Evolutionary conservation across 495 filamentous ascomycete species (phyloP), one percentile per base, ranked within the genome.

Genomic region (Penicillium goetzii): DNA sequence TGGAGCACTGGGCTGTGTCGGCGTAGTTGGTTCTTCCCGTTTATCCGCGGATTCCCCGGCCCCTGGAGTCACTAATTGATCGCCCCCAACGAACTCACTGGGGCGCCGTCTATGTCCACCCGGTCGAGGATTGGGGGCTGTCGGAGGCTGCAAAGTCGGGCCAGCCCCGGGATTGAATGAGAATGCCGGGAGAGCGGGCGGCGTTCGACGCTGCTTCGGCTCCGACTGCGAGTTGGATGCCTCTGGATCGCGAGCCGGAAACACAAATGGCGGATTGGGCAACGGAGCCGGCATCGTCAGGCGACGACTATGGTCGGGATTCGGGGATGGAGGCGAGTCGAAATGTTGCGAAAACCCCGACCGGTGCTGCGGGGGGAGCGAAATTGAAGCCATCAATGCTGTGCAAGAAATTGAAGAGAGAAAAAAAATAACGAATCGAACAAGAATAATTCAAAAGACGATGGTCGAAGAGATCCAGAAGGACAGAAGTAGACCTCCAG

Each of bases 11-110:
- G 54, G 78, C 73, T 56, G 86, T 78, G 80, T 76, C 64, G 83
- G 78, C 28, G 51, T 51, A 7, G 67, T 58, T 32, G 81, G 74
- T 54, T 83, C 84, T 26, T 89, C 88, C 26, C 78, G 81, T 63
- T 87, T 89, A 12, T 90, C 90, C 60, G 84, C 89, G 11, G 84
- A 76, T 71, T 86, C 88, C 72, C 86, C 74, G 34, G 87, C 70
- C 4, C 80, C 82, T 38, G 86, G 81, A 43, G 84, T 81, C 38
- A 82, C 74, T 47, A 84, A 83, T 25, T 86, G 86, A 67, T 90
- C 90, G 26, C 86, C 89, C 28, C 90, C 91, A 49, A 94, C 87
- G 67, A 92, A 90, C 75, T 93, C 91, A 71, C 90, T 93, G 8
- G 83, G 87, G 47, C 88, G 88, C 63, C 92, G 83, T 57, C 88